These are phyloP conservation scores for Taphrina pruni DNA, from an alignment of 1,139 yeast species.

Conservation along the genomic window DNA sequence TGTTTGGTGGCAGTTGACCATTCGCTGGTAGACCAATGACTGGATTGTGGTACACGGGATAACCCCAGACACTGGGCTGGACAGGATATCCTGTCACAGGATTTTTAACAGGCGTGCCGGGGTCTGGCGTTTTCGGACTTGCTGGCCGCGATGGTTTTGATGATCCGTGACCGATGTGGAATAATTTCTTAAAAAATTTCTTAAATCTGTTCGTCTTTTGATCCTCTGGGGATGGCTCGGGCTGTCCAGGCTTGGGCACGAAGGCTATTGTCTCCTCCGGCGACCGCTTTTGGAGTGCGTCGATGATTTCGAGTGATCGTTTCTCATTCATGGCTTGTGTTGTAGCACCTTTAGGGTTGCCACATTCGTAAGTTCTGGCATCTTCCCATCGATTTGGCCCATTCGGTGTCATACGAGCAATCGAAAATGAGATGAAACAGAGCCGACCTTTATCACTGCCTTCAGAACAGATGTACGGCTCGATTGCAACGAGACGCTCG, in stretches of 20 bases:
- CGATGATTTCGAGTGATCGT: neutral
- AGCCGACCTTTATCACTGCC: neutral
- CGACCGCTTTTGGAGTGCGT: neutral
- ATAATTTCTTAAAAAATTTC: no score
- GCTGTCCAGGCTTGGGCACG: neutral
- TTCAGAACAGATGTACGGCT: neutral
- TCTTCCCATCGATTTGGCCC: neutral
- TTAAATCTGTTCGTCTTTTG: neutral
- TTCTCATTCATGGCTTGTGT: neutral
- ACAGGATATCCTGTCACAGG: neutral
- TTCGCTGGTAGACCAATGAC: neutral
- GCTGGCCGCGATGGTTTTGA: no score
- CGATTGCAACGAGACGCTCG: neutral
- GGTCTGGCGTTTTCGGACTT: neutral
- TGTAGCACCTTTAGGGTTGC: neutral
- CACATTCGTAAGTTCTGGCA: slow-evolving; percentile 2
- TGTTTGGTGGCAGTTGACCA: neutral
- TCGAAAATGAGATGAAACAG: neutral
- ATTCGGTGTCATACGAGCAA: neutral
- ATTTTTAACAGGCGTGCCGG: neutral
- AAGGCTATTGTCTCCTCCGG: neutral
- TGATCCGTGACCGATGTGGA: no score
- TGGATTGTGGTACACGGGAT: slow-evolving; percentile 1
- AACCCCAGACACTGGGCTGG: neutral
- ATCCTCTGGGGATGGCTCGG: neutral